These are phyloP conservation scores for Selaginella moellendorffii DNA, from an alignment of 75 land plant species.

Conservation along the genomic window DNA sequence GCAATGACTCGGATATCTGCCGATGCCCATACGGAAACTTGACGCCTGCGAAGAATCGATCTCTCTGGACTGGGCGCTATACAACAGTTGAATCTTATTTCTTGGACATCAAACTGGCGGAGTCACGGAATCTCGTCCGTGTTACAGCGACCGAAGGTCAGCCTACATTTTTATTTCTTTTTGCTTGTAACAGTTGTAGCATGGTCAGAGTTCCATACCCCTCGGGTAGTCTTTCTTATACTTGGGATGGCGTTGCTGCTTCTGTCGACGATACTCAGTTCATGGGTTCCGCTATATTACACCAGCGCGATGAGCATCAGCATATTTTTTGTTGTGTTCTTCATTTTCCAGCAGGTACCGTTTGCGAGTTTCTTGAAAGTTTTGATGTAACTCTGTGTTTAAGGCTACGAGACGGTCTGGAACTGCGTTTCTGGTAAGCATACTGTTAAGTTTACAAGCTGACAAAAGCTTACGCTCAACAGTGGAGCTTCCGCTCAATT, in stretches of 20 bases:
- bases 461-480: too few relatives aligned
- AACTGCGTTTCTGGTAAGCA: too few relatives aligned
- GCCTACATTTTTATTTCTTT: too few relatives aligned
- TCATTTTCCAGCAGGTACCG: slow-evolving; percentile 89
- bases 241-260: slow-evolving; percentile 40
- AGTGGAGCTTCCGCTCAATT: too few relatives aligned
- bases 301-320: slow-evolving; percentile 81
- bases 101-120: neutral
- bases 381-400: too few relatives aligned
- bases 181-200: too few relatives aligned
- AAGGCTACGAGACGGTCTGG: too few relatives aligned
- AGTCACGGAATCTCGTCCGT: too few relatives aligned
- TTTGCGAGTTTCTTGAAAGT: too few relatives aligned
- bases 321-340: slow-evolving; percentile 49
- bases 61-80: neutral
- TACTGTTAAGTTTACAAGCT: too few relatives aligned
- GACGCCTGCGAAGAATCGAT: neutral
- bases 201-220: slow-evolving; percentile 38
- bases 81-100: neutral
- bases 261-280: slow-evolving; percentile 50
- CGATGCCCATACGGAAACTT: neutral
- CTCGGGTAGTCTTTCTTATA: slow-evolving; percentile 48
- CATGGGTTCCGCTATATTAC: slow-evolving; percentile 73
- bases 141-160: slow-evolving; percentile 66
- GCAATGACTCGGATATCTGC: neutral